A percentile compares a stretch with the other conserved stretches of the same genome.
Conservation (phyloP, 495 filamentous ascomycete species). For the Extremus antarcticus region DNA sequence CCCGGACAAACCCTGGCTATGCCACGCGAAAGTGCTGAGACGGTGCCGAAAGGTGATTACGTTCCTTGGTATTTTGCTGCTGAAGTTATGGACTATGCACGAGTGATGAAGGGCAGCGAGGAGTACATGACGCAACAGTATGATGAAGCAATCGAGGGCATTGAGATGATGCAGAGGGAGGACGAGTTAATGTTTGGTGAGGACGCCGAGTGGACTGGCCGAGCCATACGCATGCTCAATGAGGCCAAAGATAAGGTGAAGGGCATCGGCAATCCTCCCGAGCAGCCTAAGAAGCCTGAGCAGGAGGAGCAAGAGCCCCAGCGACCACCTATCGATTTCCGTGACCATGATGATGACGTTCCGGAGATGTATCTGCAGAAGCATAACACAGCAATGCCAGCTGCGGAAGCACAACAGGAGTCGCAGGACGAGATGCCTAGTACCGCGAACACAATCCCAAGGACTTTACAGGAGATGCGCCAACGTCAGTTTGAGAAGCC, state of each 20-base stretch:
- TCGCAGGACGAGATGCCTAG: not conserved
- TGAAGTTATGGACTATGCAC: constrained; percentile 86
- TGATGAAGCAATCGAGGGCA: constrained; percentile 61
- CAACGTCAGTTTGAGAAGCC: constrained; percentile 27
- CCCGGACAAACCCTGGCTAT: constrained; percentile 74
- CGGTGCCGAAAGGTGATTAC: constrained; percentile 53
- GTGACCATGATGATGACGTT: constrained; percentile 34
- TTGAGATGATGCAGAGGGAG: constrained; percentile 66
- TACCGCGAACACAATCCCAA: constrained; percentile 13
- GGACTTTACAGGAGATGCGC: constrained; percentile 30
- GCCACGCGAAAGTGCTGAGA: constrained; percentile 71
- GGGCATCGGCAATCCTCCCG: constrained; percentile 62
- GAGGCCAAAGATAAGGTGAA: constrained; percentile 61
- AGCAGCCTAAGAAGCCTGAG: constrained; percentile 38
- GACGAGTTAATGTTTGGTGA: constrained; percentile 91
- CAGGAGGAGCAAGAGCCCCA: constrained; percentile 33
- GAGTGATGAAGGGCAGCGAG: constrained; percentile 89
- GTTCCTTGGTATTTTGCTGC: constrained; percentile 91
- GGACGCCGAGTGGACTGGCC: constrained; percentile 76
- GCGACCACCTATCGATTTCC: constrained; percentile 39
- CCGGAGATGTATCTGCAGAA: constrained; percentile 42
- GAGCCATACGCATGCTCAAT: constrained; percentile 59
- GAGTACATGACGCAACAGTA: constrained; percentile 77
- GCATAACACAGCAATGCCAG: not conserved
- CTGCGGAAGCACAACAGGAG: not conserved